A percentile compares a stretch with the other conserved stretches of the same genome.
Conservation (phyloP, 139 green algal genomes). For the Tetraselmis chui region DNA sequence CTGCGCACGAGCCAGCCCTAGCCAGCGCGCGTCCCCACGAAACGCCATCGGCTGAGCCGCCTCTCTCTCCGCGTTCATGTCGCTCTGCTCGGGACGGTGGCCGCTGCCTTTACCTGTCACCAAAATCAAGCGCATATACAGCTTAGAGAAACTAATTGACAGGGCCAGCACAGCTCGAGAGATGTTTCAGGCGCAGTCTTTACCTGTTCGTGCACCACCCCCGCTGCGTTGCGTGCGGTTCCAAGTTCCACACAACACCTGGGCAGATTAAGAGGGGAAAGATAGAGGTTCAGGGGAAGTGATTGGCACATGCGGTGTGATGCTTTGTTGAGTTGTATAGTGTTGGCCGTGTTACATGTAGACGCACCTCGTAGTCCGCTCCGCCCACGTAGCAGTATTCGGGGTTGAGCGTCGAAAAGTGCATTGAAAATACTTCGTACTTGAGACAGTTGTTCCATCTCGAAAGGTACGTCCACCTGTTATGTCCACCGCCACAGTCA, state of each 20-base stretch:
- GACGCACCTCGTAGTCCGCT: not conserved
- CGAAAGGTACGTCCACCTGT: not conserved
- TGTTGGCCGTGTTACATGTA: too few species aligned
- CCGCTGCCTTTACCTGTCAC: not conserved
- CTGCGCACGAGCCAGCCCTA: not conserved
- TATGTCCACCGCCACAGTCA: too few species aligned
- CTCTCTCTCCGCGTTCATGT: not conserved
- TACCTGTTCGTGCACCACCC: not conserved
- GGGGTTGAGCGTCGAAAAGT: not conserved
- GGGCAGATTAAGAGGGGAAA: too few species aligned
- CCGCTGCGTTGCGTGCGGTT: not conserved
- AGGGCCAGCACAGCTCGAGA: too few species aligned
- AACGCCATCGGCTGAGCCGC: not conserved
- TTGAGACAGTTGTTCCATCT: not conserved
- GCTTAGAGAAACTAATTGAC: too few species aligned
- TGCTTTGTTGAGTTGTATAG: too few species aligned
- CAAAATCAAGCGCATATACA: too few species aligned
- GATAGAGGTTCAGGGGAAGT: too few species aligned
- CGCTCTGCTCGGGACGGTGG: not conserved
- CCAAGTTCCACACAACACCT: not conserved
- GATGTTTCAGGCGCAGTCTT: too few species aligned
- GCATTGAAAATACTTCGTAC: not conserved
- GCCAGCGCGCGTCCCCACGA: not conserved
- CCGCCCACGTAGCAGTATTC: not conserved
- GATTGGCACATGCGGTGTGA: too few species aligned